Evolutionary conservation across 139 green algal genomes (phyloP), one percentile per base, ranked within the genome.

Genomic region (Haematococcus sp.): DNA sequence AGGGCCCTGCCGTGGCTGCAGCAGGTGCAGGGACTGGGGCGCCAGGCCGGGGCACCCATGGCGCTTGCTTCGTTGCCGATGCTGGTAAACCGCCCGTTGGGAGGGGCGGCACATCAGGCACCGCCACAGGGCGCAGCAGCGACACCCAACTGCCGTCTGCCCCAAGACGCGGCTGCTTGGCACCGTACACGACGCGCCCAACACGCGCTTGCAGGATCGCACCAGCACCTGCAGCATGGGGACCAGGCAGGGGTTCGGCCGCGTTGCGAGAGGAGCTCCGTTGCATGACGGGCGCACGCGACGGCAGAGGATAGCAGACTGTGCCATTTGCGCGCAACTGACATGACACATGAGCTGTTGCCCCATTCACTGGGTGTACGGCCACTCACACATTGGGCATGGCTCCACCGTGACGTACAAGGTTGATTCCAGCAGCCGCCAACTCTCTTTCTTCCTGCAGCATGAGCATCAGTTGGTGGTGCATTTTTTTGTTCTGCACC

Each of bases 401-500:
- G 95, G 95, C 87, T 98, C 95, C 44, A 97, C 65, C 0, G 93
- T 98, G 4, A 94, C 87, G 70, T 97, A 98, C 22, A 98, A 58
- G 0, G 91, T 97, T n/a, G 84, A 64, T 7, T 83, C 86, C 34
- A 83, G 75, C 40, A 97, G 76, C 3, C 91, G 77, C 90, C 92
- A 97, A 4, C 68, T 73, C 0, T 81, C 75, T 33, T 87, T 44
- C 58, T 68, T 28, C 20, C 63, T 49, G 40, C 11, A 11, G 40
- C n/a, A n/a, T n/a, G n/a, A n/a, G n/a, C n/a, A n/a, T n/a, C n/a
- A n/a, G n/a, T n/a, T n/a, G n/a, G n/a, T n/a, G n/a, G n/a, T n/a
- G n/a, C n/a, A n/a, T n/a, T n/a, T n/a, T n/a, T n/a, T n/a, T n/a
- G n/a, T n/a, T n/a, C n/a, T n/a, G n/a, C n/a, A n/a, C n/a, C n/a